phyloP scores from a whole-genome alignment of 306 rosid species.

The Argentina anserina region DNA sequence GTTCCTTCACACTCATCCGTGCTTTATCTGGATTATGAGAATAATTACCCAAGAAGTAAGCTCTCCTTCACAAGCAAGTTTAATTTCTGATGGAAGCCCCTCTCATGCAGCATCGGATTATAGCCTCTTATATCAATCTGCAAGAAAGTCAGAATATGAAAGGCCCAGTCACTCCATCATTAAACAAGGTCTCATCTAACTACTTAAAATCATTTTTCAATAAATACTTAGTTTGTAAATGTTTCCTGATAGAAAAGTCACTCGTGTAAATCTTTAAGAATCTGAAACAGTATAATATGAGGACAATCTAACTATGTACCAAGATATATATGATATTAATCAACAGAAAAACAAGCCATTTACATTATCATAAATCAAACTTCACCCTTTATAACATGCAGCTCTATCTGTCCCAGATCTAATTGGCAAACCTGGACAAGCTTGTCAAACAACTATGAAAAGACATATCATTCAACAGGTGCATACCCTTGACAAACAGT shows the following conservation, averaged over 20 bases:
- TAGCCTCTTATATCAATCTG: conserved; percentile 60
- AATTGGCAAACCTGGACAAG: background rate
- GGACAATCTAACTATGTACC: background rate
- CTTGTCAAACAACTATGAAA: background rate
- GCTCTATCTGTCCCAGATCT: background rate
- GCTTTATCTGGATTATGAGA: conserved; percentile 20
- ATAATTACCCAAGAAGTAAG: conserved; percentile 49
- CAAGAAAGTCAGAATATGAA: conserved; percentile 14
- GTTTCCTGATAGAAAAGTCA: background rate
- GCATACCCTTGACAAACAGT: conserved; percentile 51
- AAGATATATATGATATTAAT: background rate
- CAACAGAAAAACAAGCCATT: background rate
- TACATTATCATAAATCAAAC: background rate
- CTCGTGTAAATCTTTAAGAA: background rate
- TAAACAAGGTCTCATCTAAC: background rate
- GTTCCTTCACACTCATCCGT: background rate
- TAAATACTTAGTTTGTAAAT: background rate
- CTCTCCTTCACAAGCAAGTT: conserved; percentile 65
- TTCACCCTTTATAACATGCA: background rate
- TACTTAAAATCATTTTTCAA: background rate
- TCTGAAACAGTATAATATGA: background rate
- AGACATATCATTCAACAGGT: background rate
- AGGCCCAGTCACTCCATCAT: background rate
- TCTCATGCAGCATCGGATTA: conserved; percentile 68
- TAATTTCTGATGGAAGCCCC: conserved; percentile 73